Evolutionary conservation across 2,329 filamentous ascomycete species (phyloP).

Genomic region (Clonostachys sp.): DNA sequence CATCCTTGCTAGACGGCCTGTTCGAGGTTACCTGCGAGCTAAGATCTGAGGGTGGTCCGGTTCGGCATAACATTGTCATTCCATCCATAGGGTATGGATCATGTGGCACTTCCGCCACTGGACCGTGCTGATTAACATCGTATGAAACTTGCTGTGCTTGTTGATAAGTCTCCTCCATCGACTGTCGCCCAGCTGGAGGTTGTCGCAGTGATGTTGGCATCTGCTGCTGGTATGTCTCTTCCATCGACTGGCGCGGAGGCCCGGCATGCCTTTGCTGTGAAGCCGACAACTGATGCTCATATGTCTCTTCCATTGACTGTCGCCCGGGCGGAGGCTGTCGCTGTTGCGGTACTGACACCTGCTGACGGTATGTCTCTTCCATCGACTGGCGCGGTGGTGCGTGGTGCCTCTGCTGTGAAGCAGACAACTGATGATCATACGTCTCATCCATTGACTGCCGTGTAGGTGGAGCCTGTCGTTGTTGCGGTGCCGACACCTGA

Average conservation of each 20-base stretch:
- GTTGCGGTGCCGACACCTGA: constrained; percentile 1
- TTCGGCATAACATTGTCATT: constrained; percentile 95
- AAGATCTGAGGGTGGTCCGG: constrained; percentile 57
- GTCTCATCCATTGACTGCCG: too few relatives aligned
- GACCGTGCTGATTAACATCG: constrained; percentile 50
- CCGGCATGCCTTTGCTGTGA: too few relatives aligned
- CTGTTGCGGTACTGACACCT: too few relatives aligned
- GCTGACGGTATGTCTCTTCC: too few relatives aligned
- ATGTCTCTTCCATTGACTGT: neutral
- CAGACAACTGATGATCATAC: too few relatives aligned
- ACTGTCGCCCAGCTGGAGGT: constrained; percentile 9
- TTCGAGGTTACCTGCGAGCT: constrained; percentile 49
- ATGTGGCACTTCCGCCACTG: constrained; percentile 71
- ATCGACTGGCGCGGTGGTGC: constrained; percentile 5
- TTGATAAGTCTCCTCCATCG: constrained; percentile 15
- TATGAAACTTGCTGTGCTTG: constrained; percentile 16
- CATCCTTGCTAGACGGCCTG: constrained; percentile 79
- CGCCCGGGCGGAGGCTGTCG: too few relatives aligned
- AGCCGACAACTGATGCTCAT: too few relatives aligned
- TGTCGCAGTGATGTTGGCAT: neutral
- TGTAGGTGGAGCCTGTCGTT: too few relatives aligned
- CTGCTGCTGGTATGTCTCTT: too few relatives aligned
- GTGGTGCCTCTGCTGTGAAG: constrained; percentile 3
- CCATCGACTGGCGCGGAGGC: too few relatives aligned
- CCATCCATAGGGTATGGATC: constrained; percentile 93